Percentiles rank a stretch among this genome's conserved stretches.
These are phyloP conservation scores for Globisporangium radiosum DNA, from an alignment of 352 stramenopile genomes.

Conservation along the genomic window DNA sequence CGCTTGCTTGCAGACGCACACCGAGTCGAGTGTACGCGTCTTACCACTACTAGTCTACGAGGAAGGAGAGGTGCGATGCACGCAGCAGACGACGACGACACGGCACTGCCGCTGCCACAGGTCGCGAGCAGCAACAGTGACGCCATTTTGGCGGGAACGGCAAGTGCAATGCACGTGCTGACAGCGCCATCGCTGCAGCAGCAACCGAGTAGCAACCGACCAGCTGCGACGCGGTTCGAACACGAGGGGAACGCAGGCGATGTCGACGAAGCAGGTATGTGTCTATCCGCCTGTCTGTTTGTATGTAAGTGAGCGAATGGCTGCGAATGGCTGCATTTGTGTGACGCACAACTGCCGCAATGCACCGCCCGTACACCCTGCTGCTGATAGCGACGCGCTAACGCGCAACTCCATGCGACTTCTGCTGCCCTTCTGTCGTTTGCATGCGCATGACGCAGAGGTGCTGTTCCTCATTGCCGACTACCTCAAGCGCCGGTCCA, in stretches of 20 bases:
- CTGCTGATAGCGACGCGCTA: too few relatives aligned
- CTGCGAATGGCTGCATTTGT: not conserved
- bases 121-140: too few relatives aligned
- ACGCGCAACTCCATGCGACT: too few relatives aligned
- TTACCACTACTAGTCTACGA: too few relatives aligned
- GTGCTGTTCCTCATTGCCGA: conserved; percentile 84
- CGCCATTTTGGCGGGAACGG: not conserved
- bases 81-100: conserved; percentile 2
- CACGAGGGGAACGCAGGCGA: conserved; percentile 6
- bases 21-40: too few relatives aligned
- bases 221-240: not conserved
- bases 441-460: conserved; percentile 24
- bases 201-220: not conserved
- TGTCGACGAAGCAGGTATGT: conserved; percentile 11
- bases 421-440: not conserved
- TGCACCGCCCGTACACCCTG: not conserved
- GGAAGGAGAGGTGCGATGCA: not conserved
- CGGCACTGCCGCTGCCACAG: not conserved
- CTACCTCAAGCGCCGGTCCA: conserved; percentile 65
- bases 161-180: not conserved
- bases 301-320: not conserved
- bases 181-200: not conserved
- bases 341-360: not conserved
- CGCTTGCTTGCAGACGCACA: too few relatives aligned
- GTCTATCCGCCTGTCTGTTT: not conserved